Base-by-base conservation (phyloP, 2,329 filamentous ascomycete genomes). In the Sporothrix pallida region DNA sequence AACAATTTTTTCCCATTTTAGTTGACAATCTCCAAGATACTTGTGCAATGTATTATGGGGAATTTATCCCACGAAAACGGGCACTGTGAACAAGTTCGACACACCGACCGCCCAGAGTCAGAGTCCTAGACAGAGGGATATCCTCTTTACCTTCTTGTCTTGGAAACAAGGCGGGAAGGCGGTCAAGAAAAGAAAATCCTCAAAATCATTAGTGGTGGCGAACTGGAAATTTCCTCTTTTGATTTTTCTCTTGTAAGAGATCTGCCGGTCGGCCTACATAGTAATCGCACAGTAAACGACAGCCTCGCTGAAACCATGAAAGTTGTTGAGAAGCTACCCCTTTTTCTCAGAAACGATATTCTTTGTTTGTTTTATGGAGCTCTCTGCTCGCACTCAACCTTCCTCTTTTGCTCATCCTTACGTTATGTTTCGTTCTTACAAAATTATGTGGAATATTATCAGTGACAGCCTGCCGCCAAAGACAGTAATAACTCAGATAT, bases 11-110 rank as follows among this genome's bases (percentile, higher is more conserved):
- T 5, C 23, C 23, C 31, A 3, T 42, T 15, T 48, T 48, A 48
- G 62, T 48, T 26, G 62, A 15, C n/a, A 48, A 63, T 23, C 12
- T 20, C 23, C 52, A 23, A 20, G 3, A 48, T 13, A 37, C 31
- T 37, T 37, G 26, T 60, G 17, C 42, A 65, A 44, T 67, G 42
- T 67, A 67, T 48, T 67, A 67, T 67, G 62, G 62, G 8, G 62
- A 68, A 31, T n/a, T 68, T n/a, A 68, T n/a, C 44, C 65, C 65
- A n/a, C 13, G 9, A 68, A 52, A 37, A 69, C 62, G 62, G 62
- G 17, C 62, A 67, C 62, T 48, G 42, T 65, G 62, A 65, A 46
- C 42, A 48, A 67, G n/a, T 3, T 63, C 37, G 60, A 63, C 58
- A n/a, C 5, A 63, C 20, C 31, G 31, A 37, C 31, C 31, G 31